A percentile compares a stretch with the other conserved stretches of the same genome.
phyloP scores from a whole-genome alignment of 192 early-diverging fungal species.

The Coemansia sp. region DNA sequence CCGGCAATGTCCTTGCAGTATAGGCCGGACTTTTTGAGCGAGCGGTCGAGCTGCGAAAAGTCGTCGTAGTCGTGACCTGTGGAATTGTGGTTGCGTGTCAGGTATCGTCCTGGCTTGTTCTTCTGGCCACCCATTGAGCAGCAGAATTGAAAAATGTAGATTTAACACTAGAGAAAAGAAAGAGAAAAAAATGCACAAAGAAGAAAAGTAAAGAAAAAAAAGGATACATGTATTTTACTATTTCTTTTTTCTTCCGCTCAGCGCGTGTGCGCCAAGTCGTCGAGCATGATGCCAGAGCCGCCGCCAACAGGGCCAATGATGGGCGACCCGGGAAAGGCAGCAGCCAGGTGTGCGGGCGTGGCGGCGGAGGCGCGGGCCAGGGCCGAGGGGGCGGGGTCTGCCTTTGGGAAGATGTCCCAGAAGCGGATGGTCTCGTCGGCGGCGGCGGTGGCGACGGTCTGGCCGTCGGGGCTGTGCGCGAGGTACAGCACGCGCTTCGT shows the following conservation, averaged over 20 bases:
- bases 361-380: background rate
- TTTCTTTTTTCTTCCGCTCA: conserved; percentile 11
- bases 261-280: conserved; percentile 47
- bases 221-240: background rate
- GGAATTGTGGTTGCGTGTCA: conserved; percentile 3
- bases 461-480: conserved; percentile 87
- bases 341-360: conserved; percentile 4
- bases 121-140: background rate
- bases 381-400: conserved; percentile 2
- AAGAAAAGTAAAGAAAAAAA: background rate
- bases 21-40: conserved; percentile 56
- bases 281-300: conserved; percentile 24
- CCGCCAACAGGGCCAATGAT: background rate
- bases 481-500: conserved; percentile 85
- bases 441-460: conserved; percentile 94
- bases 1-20: conserved; percentile 71
- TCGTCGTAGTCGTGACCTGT: conserved; percentile 22
- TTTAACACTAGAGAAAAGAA: background rate
- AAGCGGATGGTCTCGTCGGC: conserved; percentile 96
- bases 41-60: conserved; percentile 56
- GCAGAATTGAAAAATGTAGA: background rate
- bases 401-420: conserved; percentile 87
- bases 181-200: background rate
- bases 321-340: background rate
- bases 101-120: background rate